Base-by-base conservation (phyloP, 2,329 filamentous ascomycete genomes). In the Scytalidium sp. region DNA sequence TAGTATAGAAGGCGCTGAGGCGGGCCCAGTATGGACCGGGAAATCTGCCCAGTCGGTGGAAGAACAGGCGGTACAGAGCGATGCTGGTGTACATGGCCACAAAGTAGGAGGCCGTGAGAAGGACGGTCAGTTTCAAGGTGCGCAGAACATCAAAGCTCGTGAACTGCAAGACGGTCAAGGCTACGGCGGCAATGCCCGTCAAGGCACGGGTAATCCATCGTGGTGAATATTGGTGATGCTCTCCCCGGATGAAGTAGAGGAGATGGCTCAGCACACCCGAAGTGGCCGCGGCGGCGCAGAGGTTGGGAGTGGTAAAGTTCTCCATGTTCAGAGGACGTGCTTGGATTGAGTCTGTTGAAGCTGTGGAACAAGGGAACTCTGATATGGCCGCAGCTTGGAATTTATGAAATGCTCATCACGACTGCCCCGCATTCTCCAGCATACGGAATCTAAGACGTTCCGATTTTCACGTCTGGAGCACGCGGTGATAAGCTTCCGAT, bases 11-110 rank as follows among this genome's bases (percentile, higher is more conserved):
- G 11, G 60, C 62, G 1, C 51, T 50, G 2, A 62, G 32, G 19
- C 51, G 56, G 5, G 58, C 57, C 4, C 43, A 22, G 2, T 53
- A 50, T 1, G 63, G 63, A 3, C 62, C 63, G 6, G 61, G 60
- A 22, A 65, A 66, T 13, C 44, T 44, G 9, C 46, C 59, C 46
- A 69, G 58, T 29, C 42, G 64, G 59, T 45, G 62, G 64, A 61
- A 72, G 70, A 82, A 73, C 0, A 77, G 74, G 4, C 83, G 60
- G 56, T 83, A 80, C 45, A 75, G 72, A 23, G 81, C 65, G 64
- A 83, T 75, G 9, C 77, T 70, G 48, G 1, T 78, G 32, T 62
- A 61, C 15, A 59, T 43, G 3, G 41, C 43, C 2, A 32, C 22
- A 11, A 49, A 39, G 20, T 52, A 56, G 1, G 53, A 52, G 7